phyloP scores from a whole-genome alignment of 805 yeast species.

The Metschnikowia chrysomelidarum region DNA sequence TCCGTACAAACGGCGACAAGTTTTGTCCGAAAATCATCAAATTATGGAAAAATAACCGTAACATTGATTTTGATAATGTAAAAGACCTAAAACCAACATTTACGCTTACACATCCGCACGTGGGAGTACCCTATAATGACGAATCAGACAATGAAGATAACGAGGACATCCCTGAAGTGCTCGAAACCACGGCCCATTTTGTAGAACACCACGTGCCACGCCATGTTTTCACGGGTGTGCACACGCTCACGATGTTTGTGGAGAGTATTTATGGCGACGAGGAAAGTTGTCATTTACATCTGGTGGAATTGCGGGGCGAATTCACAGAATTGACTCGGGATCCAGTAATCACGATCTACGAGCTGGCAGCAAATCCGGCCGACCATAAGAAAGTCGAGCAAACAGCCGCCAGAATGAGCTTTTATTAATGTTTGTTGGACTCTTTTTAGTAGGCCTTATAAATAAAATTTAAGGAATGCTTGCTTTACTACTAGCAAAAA shows the following conservation, averaged over 20 bases:
- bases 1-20: conserved; percentile 61
- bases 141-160: conserved; percentile 33
- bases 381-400: conserved; percentile 57
- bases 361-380: conserved; percentile 88
- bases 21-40: conserved; percentile 70
- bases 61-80: conserved; percentile 71
- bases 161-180: conserved; percentile 28
- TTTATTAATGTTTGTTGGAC: conserved; percentile 9
- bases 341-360: conserved; percentile 78
- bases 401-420: conserved; percentile 7
- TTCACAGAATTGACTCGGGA: conserved; percentile 53
- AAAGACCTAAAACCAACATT: conserved; percentile 48
- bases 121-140: conserved; percentile 48
- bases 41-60: conserved; percentile 66
- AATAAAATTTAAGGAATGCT: no score
- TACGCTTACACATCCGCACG: conserved; percentile 59
- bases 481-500: conserved; percentile 1
- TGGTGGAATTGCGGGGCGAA: conserved; percentile 80
- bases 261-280: conserved; percentile 50
- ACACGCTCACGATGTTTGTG: conserved; percentile 64
- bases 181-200: conserved; percentile 46
- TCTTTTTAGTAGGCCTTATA: not conserved
- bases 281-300: conserved; percentile 57
- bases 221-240: conserved; percentile 66
- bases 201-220: conserved; percentile 84